Conservation (phyloP, 2,329 filamentous ascomycete genomes). For the Fusarium acutatum region DNA sequence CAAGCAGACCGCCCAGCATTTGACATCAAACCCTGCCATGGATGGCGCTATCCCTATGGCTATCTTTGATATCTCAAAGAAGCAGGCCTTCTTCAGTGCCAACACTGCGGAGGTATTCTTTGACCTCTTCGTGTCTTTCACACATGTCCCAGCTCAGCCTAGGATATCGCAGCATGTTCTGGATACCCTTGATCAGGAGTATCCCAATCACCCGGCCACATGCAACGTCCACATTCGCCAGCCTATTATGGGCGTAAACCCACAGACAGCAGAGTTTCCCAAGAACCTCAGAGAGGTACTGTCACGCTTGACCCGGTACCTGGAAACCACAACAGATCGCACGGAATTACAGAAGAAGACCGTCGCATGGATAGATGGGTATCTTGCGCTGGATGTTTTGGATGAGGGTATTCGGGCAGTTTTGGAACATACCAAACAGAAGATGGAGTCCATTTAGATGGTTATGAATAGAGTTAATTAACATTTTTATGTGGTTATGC, state of each 20-base stretch:
- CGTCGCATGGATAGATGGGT: conserved; percentile 62
- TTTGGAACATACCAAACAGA: conserved; percentile 59
- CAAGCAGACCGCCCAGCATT: conserved; percentile 55
- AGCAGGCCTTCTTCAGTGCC: conserved; percentile 75
- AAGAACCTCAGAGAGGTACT: conserved; percentile 73
- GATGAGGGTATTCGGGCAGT: conserved; percentile 66
- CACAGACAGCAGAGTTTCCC: conserved; percentile 76
- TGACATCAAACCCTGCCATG: conserved; percentile 82
- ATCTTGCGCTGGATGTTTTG: conserved; percentile 58
- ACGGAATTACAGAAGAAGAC: conserved; percentile 58
- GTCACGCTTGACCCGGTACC: conserved; percentile 63
- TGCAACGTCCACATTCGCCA: conserved; percentile 76
- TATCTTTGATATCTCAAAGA: conserved; percentile 87
- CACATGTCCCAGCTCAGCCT: conserved; percentile 68
- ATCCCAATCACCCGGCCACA: conserved; percentile 69
- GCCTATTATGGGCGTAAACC: conserved; percentile 71
- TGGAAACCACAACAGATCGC: conserved; percentile 57
- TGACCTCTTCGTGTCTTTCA: conserved; percentile 77
- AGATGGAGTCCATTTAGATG: conserved; percentile 29
- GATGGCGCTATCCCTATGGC: conserved; percentile 93
- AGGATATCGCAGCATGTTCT: conserved; percentile 80
- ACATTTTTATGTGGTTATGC: background rate
- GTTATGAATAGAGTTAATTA: background rate
- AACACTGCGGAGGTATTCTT: conserved; percentile 80
- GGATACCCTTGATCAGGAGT: conserved; percentile 66